Percentiles rank a stretch among this genome's conserved stretches.
phyloP scores from a whole-genome alignment of 2,329 filamentous ascomycete genomes.

The Aspergillus versicolor region DNA sequence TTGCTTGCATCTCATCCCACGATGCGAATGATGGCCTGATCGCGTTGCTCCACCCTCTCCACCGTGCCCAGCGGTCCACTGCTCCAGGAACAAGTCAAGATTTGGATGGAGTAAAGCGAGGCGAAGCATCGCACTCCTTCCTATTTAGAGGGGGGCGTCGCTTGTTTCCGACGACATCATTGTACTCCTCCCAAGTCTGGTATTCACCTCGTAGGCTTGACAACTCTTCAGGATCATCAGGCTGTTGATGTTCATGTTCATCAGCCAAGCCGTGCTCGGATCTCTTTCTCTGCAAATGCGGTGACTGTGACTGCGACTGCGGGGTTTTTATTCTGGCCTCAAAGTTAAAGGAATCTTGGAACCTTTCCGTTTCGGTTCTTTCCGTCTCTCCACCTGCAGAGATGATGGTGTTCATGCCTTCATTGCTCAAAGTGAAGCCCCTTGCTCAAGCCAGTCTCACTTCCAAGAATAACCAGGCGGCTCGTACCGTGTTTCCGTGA shows the following conservation, averaged over 20 bases:
- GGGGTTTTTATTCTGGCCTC: constrained; percentile 7
- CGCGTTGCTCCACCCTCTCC: not conserved
- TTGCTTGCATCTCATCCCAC: not conserved
- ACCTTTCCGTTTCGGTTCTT: constrained; percentile 1
- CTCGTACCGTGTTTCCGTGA: not conserved
- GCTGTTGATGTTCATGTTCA: too few relatives aligned
- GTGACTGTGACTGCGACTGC: not conserved
- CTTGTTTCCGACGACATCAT: too few relatives aligned
- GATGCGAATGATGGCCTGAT: not conserved
- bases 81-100: not conserved
- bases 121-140: too few relatives aligned
- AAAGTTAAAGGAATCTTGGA: not conserved
- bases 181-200: too few relatives aligned
- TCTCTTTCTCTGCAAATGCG: not conserved
- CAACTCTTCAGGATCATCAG: too few relatives aligned
- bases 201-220: too few relatives aligned
- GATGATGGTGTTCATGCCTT: too few relatives aligned
- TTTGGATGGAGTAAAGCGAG: not conserved
- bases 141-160: too few relatives aligned
- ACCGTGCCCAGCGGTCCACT: not conserved
- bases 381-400: not conserved
- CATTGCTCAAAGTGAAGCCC: too few relatives aligned
- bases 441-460: too few relatives aligned
- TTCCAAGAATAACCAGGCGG: not conserved
- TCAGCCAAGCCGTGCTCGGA: not conserved